These are phyloP conservation scores for Vanrija pseudolonga DNA, from an alignment of 1,284 basidiomycete genomes.

Conservation along the genomic window DNA sequence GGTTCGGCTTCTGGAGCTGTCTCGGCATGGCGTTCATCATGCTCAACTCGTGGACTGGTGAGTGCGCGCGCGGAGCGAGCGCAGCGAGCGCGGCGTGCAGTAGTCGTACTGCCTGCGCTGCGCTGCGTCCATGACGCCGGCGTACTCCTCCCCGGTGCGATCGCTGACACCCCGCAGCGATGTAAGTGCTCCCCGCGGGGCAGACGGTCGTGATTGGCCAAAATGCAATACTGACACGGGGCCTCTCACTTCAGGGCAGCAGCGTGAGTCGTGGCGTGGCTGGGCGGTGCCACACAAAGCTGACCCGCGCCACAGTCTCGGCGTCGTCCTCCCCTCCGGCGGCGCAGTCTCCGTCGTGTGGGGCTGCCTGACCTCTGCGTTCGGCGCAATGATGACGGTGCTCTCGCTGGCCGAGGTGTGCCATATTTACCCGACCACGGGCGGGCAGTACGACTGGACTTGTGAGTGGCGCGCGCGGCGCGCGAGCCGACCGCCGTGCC, in stretches of 20 bases:
- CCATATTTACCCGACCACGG: constrained; percentile 12
- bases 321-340: constrained; percentile 27
- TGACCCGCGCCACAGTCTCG: constrained; percentile 6
- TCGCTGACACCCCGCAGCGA: not conserved
- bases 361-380: constrained; percentile 31
- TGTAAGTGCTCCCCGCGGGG: not conserved
- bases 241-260: not conserved
- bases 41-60: constrained; percentile 16
- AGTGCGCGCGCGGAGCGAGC: not conserved
- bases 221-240: too few relatives aligned
- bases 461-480: not conserved
- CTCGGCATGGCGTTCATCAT: constrained; percentile 16
- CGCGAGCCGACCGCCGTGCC: not conserved
- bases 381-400: constrained; percentile 26
- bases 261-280: not conserved
- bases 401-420: constrained; percentile 14
- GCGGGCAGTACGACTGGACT: constrained; percentile 42
- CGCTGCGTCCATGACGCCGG: too few relatives aligned
- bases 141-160: too few relatives aligned
- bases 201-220: too few relatives aligned
- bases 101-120: too few relatives aligned
- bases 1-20: constrained; percentile 9
- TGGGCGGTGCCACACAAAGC: not conserved
- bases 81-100: too few relatives aligned
- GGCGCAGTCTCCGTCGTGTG: constrained; percentile 37